Conservation (phyloP, 805 yeast species). For the Metschnikowia continentalis region DNA sequence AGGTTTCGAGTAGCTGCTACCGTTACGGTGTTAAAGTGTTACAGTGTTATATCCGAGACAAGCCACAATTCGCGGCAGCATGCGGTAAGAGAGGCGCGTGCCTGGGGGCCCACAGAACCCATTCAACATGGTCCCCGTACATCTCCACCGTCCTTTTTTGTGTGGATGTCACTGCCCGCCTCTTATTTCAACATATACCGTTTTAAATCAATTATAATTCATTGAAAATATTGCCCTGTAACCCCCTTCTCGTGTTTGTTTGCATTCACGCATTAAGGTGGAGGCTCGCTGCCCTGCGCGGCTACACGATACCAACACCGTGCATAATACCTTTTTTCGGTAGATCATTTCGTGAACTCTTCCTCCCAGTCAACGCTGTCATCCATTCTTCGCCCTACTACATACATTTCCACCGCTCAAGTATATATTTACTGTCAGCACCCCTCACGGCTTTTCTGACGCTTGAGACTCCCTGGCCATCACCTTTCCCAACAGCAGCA, state of each 20-base stretch:
- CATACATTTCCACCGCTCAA: neutral
- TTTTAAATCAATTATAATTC: neutral
- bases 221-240: neutral
- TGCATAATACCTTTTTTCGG: conserved; percentile 3
- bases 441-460: neutral
- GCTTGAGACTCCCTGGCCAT: neutral
- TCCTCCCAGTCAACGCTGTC: neutral
- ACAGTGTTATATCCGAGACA: neutral
- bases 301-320: neutral
- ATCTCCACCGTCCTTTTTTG: neutral
- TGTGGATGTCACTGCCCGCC: neutral
- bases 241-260: neutral
- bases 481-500: neutral
- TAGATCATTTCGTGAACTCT: neutral
- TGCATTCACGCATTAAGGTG: neutral
- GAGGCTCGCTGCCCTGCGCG: neutral
- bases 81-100: neutral
- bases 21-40: too few species aligned
- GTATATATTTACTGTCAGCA: neutral
- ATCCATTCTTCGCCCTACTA: neutral
- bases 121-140: neutral
- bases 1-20: conserved; percentile 22
- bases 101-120: neutral
- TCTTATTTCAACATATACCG: neutral
- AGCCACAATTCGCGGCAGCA: neutral